These are phyloP conservation scores for Blastomyces parvus DNA, from an alignment of 2,329 filamentous ascomycete species.

Conservation along the genomic window DNA sequence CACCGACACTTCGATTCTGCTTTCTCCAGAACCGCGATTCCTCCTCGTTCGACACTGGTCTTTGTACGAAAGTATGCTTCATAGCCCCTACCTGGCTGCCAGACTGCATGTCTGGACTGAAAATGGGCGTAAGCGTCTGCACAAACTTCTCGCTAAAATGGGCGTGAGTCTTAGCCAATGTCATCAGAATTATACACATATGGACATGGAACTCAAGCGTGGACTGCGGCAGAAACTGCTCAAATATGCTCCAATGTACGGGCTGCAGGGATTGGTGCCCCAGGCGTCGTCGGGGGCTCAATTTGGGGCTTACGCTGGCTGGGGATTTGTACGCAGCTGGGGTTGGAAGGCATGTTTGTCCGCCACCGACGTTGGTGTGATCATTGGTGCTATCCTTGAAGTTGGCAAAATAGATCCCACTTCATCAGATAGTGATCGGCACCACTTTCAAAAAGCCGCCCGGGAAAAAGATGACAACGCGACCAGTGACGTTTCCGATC, in stretches of 20 bases:
- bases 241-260: slow-evolving; percentile 87
- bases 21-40: slow-evolving; percentile 90
- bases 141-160: slow-evolving; percentile 97
- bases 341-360: slow-evolving; percentile 92
- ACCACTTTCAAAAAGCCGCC: slow-evolving; percentile 6
- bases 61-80: slow-evolving; percentile 95
- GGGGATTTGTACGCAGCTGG: slow-evolving; percentile 96
- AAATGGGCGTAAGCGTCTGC: slow-evolving; percentile 71
- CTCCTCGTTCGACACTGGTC: slow-evolving; percentile 93
- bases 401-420: slow-evolving; percentile 51
- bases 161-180: slow-evolving; percentile 88
- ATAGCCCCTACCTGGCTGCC: slow-evolving; percentile 88
- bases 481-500: slow-evolving; percentile 16
- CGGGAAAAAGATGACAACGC: slow-evolving; percentile 18
- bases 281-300: slow-evolving; percentile 61
- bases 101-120: slow-evolving; percentile 93
- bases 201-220: slow-evolving; percentile 95
- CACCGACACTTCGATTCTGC: slow-evolving; percentile 80
- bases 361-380: slow-evolving; percentile 86
- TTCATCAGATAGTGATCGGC: slow-evolving; percentile 20
- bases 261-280: slow-evolving; percentile 86
- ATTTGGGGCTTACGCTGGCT: slow-evolving; percentile 72
- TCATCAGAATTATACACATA: slow-evolving; percentile 91
- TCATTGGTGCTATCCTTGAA: slow-evolving; percentile 84
- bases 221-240: slow-evolving; percentile 75